Evolutionary conservation across 805 yeast genomes (phyloP).

Genomic region (Spencermartinsiella europaea): DNA sequence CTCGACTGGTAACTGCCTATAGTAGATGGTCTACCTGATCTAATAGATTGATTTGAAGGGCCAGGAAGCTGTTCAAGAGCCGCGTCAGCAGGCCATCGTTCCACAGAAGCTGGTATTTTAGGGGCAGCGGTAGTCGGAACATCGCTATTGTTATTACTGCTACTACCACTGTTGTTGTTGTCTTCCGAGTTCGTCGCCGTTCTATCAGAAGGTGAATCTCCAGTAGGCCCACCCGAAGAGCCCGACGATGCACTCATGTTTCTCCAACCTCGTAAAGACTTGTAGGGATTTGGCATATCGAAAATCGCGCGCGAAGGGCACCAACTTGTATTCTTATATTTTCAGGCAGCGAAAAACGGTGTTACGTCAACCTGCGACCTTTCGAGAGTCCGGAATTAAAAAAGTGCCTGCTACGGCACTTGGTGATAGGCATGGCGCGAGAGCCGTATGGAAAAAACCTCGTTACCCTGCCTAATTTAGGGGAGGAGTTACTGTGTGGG

Average conservation of each 20-base stretch:
- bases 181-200: not conserved
- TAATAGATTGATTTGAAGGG: slow-evolving; percentile 10
- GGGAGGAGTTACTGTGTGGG: no score
- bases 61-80: not conserved
- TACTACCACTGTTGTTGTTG: not conserved
- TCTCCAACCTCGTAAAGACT: slow-evolving; percentile 8
- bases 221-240: not conserved
- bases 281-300: slow-evolving; percentile 7
- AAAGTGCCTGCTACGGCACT: not conserved
- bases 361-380: not conserved
- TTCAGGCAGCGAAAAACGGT: not conserved
- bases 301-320: no score
- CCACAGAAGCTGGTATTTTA: not conserved
- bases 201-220: not conserved
- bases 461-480: no score
- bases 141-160: not conserved
- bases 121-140: not conserved
- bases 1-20: slow-evolving; percentile 15
- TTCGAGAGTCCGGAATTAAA: not conserved
- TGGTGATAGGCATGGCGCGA: not conserved
- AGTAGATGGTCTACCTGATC: slow-evolving; percentile 13
- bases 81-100: not conserved
- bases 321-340: no score
- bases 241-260: not conserved
- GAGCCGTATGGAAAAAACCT: not conserved